These are phyloP conservation scores for Chalaropsis ovoidea DNA, from an alignment of 2,329 filamentous ascomycete species.

Conservation along the genomic window DNA sequence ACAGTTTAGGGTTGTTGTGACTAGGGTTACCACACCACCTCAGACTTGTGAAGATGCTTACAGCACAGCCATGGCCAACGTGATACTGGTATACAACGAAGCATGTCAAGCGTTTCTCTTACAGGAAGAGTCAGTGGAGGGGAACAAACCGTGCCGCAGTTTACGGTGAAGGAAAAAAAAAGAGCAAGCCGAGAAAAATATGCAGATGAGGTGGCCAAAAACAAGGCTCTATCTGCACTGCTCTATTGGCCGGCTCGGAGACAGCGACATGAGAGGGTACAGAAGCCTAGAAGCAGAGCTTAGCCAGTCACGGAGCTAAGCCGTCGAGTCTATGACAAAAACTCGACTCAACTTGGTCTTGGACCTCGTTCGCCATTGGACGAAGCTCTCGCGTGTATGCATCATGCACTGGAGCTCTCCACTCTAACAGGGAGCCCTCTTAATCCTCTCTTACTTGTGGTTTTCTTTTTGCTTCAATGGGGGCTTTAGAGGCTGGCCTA, in stretches of 20 bases:
- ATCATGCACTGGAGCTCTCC: constrained; percentile 4
- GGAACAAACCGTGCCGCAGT: background rate
- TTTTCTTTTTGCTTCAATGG: background rate
- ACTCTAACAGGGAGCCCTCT: background rate
- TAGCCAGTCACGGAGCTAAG: background rate
- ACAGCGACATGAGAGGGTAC: background rate
- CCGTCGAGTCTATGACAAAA: background rate
- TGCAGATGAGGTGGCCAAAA: background rate
- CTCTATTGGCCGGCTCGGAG: background rate
- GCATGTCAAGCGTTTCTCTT: background rate
- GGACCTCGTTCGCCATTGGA: background rate
- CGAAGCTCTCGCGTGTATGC: background rate
- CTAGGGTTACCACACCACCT: background rate
- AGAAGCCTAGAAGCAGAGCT: background rate
- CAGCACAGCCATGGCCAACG: too few relatives aligned
- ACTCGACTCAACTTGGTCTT: background rate
- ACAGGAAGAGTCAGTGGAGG: background rate
- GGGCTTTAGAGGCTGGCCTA: background rate
- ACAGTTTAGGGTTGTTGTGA: background rate
- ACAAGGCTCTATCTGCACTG: background rate
- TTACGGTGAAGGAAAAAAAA: background rate
- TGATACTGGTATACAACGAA: background rate
- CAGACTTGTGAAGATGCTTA: too few relatives aligned
- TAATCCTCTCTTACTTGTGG: too few relatives aligned
- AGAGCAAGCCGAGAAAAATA: background rate